These are phyloP conservation scores for Halenospora varia DNA, from an alignment of 495 filamentous ascomycete genomes.

Conservation along the genomic window DNA sequence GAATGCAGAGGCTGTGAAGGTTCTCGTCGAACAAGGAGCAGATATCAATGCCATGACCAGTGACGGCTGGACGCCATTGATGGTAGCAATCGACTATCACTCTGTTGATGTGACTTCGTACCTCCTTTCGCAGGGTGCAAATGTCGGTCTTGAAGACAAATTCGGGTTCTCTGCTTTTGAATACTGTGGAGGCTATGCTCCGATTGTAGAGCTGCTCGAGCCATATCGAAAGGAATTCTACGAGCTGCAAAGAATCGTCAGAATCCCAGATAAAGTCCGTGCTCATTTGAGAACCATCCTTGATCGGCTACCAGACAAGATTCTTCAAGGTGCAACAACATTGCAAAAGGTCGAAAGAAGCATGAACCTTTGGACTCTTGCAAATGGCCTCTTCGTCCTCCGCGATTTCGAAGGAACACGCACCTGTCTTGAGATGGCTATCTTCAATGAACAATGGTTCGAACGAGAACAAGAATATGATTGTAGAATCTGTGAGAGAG, in stretches of 20 bases:
- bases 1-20: not conserved
- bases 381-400: not conserved
- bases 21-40: not conserved
- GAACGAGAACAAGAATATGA: not conserved
- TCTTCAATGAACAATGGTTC: not conserved
- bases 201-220: not conserved
- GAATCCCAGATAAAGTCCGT: not conserved
- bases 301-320: not conserved
- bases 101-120: not conserved
- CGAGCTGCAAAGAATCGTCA: too few species aligned
- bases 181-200: not conserved
- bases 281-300: not conserved
- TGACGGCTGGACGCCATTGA: not conserved
- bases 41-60: not conserved
- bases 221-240: too few species aligned
- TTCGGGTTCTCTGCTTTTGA: not conserved
- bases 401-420: not conserved
- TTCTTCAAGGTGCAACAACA: not conserved
- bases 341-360: not conserved
- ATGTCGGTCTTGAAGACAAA: not conserved
- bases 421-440: not conserved
- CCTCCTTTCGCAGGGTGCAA: not conserved
- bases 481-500: not conserved
- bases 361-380: not conserved
- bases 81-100: not conserved